Evolutionary conservation across 2,329 filamentous ascomycete genomes (phyloP), one percentile per base, ranked within the genome.

Genomic region (Madurella fahalii): DNA sequence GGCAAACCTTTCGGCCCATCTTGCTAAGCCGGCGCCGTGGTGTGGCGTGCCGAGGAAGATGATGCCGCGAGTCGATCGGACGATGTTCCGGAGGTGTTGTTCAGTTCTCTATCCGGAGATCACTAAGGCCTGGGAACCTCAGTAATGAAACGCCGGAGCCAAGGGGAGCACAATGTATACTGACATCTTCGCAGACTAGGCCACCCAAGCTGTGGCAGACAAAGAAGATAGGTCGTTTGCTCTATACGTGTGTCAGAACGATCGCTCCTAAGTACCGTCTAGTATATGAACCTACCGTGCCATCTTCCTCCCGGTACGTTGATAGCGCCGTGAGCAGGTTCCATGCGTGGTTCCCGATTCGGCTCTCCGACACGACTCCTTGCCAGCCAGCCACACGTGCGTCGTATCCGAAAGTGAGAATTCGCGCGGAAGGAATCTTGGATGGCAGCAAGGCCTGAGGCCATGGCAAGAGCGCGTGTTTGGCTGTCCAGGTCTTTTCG

Each of bases 11-110:
- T 66, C 61, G 13, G 67, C 67, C 66, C 67, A 69, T 30, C 50
- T 17, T 15, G 65, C 63, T 0, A 71, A 61, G 11, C 65, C 64
- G 3, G 65, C 58, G 0, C 69, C 69, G 17, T 65, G 58, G 50
- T 73, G 68, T 0, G 68, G 69, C 40, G 71, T 73, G 5, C 71
- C 71, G 25, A 72, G 62, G 58, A 72, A 72, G 5, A 65, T 50
- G 16, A 71, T 64, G 11, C 66, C 70, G 7, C 48, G 49, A 0
- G 67, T 72, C 20, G 50, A 67, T 7, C 46, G 18, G 41, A 66
- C 52, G 16, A 67, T 56, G n/a, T 52, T 55, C 20, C 51, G 57
- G n/a, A 66, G 56, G 51, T 67, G 59, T 32, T 9, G 40, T 18
- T 69, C 67, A 13, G 63, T 51, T 20, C 56, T 55, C 40, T 64